A percentile compares a stretch with the other conserved stretches of the same genome.
Evolutionary conservation across 1,139 yeast species (phyloP).

Genomic region (Eremothecium gossypii): DNA sequence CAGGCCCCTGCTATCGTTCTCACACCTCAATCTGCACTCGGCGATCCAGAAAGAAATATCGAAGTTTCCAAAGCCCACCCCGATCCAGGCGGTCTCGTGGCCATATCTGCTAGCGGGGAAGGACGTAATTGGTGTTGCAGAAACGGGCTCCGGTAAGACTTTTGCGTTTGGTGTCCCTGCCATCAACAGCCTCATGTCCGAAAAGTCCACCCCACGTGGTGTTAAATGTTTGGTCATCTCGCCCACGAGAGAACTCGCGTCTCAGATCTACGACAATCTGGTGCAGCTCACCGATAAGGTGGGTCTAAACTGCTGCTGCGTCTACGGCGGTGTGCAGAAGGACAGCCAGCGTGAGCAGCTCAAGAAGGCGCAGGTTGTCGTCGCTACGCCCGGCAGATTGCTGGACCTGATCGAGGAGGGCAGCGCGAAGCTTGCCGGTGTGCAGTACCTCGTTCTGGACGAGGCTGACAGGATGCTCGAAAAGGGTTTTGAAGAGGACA

Average conservation of each 20-base stretch:
- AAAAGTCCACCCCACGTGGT: slow-evolving; percentile 33
- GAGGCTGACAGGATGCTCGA: slow-evolving; percentile 99
- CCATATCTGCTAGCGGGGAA: slow-evolving; percentile 73
- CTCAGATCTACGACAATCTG: slow-evolving; percentile 85
- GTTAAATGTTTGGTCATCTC: slow-evolving; percentile 77
- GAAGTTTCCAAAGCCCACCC: slow-evolving; percentile 83
- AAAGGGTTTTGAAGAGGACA: slow-evolving; percentile 94
- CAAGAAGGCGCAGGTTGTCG: slow-evolving; percentile 61
- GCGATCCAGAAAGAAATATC: slow-evolving; percentile 49
- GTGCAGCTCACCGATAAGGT: slow-evolving; percentile 54
- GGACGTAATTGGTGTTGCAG: slow-evolving; percentile 96
- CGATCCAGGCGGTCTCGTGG: slow-evolving; percentile 96
- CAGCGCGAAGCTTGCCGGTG: slow-evolving; percentile 55
- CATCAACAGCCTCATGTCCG: slow-evolving; percentile 48
- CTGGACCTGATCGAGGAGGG: slow-evolving; percentile 89
- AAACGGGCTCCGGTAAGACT: slow-evolving; percentile 97
- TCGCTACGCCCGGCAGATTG: slow-evolving; percentile 96
- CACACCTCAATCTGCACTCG: slow-evolving; percentile 48
- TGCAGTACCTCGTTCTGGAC: slow-evolving; percentile 78
- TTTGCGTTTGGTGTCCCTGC: slow-evolving; percentile 98
- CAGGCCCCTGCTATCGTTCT: slow-evolving; percentile 66
- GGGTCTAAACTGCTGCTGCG: slow-evolving; percentile 65
- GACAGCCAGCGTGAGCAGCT: slow-evolving; percentile 75
- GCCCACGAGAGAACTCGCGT: slow-evolving; percentile 95
- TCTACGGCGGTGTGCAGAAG: slow-evolving; percentile 97